phyloP scores from a whole-genome alignment of 2,329 filamentous ascomycete genomes.

The Fusarium torreyae region DNA sequence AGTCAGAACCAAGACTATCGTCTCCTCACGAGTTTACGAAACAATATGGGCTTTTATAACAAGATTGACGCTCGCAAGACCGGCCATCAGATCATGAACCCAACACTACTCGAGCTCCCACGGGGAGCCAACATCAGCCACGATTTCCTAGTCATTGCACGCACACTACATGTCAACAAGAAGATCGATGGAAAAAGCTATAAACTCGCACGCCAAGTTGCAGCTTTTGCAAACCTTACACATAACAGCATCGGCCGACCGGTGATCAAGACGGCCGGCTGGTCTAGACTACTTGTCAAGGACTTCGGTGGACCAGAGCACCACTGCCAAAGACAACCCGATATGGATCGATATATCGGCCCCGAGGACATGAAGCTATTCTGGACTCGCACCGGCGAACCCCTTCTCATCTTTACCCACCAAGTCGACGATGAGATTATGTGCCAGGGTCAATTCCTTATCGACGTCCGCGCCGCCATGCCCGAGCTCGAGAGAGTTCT shows the following conservation, averaged over 20 bases:
- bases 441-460: slow-evolving; percentile 42
- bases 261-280: slow-evolving; percentile 11
- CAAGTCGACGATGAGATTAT: slow-evolving; percentile 39
- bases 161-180: slow-evolving; percentile 22
- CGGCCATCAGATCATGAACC: slow-evolving; percentile 38
- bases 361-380: slow-evolving; percentile 47
- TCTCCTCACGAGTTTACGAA: slow-evolving; percentile 34
- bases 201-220: slow-evolving; percentile 35
- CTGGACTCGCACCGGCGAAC: slow-evolving; percentile 41
- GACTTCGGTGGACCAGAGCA: slow-evolving; percentile 38
- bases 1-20: slow-evolving; percentile 25
- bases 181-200: slow-evolving; percentile 27
- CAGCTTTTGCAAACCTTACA: slow-evolving; percentile 36
- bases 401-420: slow-evolving; percentile 42
- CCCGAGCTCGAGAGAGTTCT: slow-evolving; percentile 35
- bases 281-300: slow-evolving; percentile 35
- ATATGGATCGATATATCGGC: slow-evolving; percentile 41
- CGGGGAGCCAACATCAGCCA: slow-evolving; percentile 16
- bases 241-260: slow-evolving; percentile 26
- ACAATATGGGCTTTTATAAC: slow-evolving; percentile 43
- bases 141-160: slow-evolving; percentile 41
- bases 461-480: slow-evolving; percentile 40
- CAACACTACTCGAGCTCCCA: slow-evolving; percentile 38
- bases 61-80: slow-evolving; percentile 30
- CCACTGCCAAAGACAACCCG: slow-evolving; percentile 37